These are phyloP conservation scores for Inga leiocalycina DNA, from an alignment of 306 rosid genomes.

Conservation along the genomic window DNA sequence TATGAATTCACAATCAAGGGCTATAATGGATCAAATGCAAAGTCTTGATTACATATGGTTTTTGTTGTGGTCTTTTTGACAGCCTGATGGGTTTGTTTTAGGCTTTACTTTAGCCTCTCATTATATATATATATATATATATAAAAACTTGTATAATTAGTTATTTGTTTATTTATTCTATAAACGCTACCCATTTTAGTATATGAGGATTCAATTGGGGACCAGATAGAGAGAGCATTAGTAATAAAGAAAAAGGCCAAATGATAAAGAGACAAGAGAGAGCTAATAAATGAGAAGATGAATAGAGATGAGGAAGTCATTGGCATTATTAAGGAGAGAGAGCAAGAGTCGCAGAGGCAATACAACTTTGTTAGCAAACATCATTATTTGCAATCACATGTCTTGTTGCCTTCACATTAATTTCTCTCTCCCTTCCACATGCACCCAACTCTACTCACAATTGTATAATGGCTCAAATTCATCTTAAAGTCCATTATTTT, in stretches of 20 bases:
- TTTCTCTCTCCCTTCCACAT: neutral
- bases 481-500: too few species aligned
- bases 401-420: slow-evolving; percentile 32
- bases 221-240: neutral
- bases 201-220: neutral
- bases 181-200: too few species aligned
- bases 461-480: neutral
- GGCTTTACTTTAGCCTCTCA: too few species aligned
- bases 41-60: too few species aligned
- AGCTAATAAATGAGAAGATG: too few species aligned
- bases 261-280: neutral
- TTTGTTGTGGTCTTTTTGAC: too few species aligned
- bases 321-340: neutral
- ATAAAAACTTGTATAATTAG: too few species aligned
- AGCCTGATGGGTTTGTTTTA: too few species aligned
- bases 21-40: too few species aligned
- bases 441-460: neutral
- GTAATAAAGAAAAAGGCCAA: neutral
- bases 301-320: neutral
- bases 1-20: too few species aligned
- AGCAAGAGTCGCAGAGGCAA: neutral
- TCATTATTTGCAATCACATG: slow-evolving; percentile 51
- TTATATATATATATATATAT: too few species aligned
- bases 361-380: slow-evolving; percentile 24
- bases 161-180: too few species aligned